phyloP scores from a whole-genome alignment of 2,329 filamentous ascomycete species.

The Calonectria leucothoes region DNA sequence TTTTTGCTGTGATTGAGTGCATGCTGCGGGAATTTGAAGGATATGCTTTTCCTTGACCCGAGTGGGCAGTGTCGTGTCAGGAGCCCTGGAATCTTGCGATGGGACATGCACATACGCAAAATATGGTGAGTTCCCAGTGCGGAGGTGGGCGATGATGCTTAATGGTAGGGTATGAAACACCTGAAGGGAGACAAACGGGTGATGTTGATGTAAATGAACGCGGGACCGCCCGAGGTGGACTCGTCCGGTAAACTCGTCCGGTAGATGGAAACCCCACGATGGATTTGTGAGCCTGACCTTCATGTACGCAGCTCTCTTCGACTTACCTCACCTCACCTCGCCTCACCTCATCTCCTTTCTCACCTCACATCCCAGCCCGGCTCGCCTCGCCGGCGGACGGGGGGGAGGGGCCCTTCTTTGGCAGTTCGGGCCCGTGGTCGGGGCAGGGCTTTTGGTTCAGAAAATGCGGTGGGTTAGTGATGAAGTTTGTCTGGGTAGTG shows the following conservation, averaged over 20 bases:
- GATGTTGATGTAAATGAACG: not conserved
- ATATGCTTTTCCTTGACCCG: conserved; percentile 14
- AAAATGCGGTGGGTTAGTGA: conserved; percentile 28
- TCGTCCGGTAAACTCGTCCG: not conserved
- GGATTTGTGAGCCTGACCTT: not conserved
- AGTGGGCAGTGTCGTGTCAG: not conserved
- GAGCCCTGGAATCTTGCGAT: not conserved
- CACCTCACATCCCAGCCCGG: not conserved
- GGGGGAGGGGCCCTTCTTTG: not conserved
- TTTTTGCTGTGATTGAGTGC: not conserved
- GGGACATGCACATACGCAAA: not conserved
- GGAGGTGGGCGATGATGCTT: conserved; percentile 12
- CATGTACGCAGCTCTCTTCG: not conserved
- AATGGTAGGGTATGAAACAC: not conserved
- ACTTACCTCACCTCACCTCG: not conserved
- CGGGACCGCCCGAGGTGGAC: not conserved
- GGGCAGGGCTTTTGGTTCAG: conserved; percentile 19
- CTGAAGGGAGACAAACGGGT: not conserved
- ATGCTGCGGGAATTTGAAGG: conserved; percentile 19
- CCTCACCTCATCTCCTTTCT: not conserved
- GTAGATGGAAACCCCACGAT: not conserved
- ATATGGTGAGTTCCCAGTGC: conserved; percentile 10
- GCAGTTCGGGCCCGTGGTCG: conserved; percentile 17
- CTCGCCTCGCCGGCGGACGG: not conserved
- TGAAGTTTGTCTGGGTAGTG: conserved; percentile 25